Base-by-base conservation (phyloP, 805 yeast species). In the Henningerozyma blattae region DNA sequence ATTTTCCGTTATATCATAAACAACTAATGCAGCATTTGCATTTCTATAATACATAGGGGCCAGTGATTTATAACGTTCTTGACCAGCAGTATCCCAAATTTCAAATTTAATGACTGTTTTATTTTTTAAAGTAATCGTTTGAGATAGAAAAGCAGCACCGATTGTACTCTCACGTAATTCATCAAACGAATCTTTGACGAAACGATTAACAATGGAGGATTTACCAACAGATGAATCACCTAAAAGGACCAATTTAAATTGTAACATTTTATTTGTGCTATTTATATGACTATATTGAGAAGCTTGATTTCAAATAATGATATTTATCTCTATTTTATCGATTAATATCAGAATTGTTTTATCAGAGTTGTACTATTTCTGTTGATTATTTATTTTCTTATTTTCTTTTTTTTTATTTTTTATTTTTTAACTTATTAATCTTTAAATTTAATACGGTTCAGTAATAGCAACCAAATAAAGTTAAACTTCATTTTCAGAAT, bases 131-230 rank as follows among this genome's bases (percentile, higher is more conserved):
- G 42, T 43, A 13, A 56, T 43, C 9, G 80, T 75, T 53, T 86
- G 93, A 14, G 96, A 84, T 27, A 91, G 69, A 57, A 89, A 91
- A 0, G 97, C 98, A 4, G 98, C 99, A n/a, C 99, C 99, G 35
- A 91, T 91, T 2, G 98, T 91, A 28, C 94, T 82, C 45, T 93
- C 84, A 38, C 89, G 72, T 43, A 73, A 72, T 20, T 73, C 77
- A 44, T 84, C 91, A 53, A 89, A 91, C 0, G 74, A 59, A 46
- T 75, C 70, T 41, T 70, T 71, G 18, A 73, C 87, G 47, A 87
- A 85, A 34, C 96, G 63, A 43, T 81, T 81, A 1, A 85, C 86
- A 8, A 89, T 67, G 1, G 95, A 85, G 9, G 68, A 67, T 50
- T 79, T 82, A 17, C 93, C 93, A 15, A 82, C 93, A 2, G 91